Evolutionary conservation across 305 asterid genomes (phyloP), one percentile per base, ranked within the genome.

Genomic region (Caryopteris hybrid): DNA sequence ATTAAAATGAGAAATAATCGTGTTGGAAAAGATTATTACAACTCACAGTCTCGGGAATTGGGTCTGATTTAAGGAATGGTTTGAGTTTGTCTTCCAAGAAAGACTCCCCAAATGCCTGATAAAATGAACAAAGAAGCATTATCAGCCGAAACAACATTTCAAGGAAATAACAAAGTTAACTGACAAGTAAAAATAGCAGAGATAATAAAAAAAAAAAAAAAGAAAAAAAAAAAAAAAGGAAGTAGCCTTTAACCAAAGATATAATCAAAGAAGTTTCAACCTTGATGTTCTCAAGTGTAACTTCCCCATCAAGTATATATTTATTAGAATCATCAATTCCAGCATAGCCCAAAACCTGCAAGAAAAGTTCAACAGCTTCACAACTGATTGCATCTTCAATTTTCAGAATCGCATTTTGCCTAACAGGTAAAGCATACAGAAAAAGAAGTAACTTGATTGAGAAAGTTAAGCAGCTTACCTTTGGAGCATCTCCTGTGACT

Each of bases 61-160:
- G 96, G 77, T 89, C 96, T 11, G 96, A 89, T 72, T 85, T 89
- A 52, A 78, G 82, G 82, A 87, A 81, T 50, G 96, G 89, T 64
- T 83, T 85, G 65, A 89, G 81, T 80, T 83, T 85, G 79, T 81
- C 89, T 76, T 79, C 88, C 74, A 87, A 31, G 74, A 89, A 85
- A 70, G 76, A 81, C 66, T 80, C 80, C 52, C 89, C 95, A 76
- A 89, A 87, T 69, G 63, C 84, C 96, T 88, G 74, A 63, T 33
- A 21, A 57, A 75, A 36, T 14, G 42, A 61, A 58, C 34, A 68
- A 64, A 47, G 33, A 5, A n/a, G 45, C 16, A 39, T 33, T 22
- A 59, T 61, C 55, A 76, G 25, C 20, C 39, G 8, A 29, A 25
- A 72, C 4, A 21, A 17, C 57, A 59, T 34, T 53, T 31, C 36